phyloP scores from a whole-genome alignment of 2,329 filamentous ascomycete species.

The Aspergillus versicolor region DNA sequence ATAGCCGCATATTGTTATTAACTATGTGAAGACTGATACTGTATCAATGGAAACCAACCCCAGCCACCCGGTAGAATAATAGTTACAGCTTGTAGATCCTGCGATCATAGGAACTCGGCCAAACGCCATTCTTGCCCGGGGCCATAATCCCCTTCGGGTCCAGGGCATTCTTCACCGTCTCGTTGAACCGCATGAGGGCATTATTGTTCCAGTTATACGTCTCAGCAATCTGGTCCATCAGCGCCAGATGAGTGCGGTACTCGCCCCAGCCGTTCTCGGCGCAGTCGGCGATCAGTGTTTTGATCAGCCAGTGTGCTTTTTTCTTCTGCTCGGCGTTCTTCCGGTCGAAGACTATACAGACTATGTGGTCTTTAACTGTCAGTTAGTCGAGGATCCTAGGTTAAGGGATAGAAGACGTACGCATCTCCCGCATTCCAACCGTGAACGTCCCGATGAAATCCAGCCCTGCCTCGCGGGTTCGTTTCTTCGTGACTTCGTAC shows the following conservation, averaged over 20 bases:
- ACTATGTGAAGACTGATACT: too few species aligned
- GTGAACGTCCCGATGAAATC: slow-evolving; percentile 54
- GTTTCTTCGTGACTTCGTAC: slow-evolving; percentile 43
- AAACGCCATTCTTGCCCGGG: neutral
- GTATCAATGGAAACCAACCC: too few species aligned
- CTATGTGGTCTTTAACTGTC: slow-evolving; percentile 13
- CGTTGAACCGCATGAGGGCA: slow-evolving; percentile 45
- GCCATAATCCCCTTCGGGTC: slow-evolving; percentile 38
- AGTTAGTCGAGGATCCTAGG: too few species aligned
- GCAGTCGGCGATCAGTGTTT: slow-evolving; percentile 41
- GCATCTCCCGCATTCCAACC: slow-evolving; percentile 55
- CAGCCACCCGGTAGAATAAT: too few species aligned
- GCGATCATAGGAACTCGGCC: neutral
- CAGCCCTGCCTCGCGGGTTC: slow-evolving; percentile 46
- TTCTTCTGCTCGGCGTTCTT: slow-evolving; percentile 40
- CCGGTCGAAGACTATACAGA: slow-evolving; percentile 55
- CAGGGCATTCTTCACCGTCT: slow-evolving; percentile 46
- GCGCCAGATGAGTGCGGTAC: slow-evolving; percentile 48
- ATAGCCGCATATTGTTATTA: too few species aligned
- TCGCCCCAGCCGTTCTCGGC: slow-evolving; percentile 32
- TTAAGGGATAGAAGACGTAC: neutral
- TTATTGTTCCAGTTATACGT: slow-evolving; percentile 49
- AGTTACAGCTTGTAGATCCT: neutral
- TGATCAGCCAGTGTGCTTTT: slow-evolving; percentile 39
- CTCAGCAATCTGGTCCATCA: slow-evolving; percentile 50